Base-by-base conservation (phyloP, 75 land plant species). In the Cunninghamia lanceolata region DNA sequence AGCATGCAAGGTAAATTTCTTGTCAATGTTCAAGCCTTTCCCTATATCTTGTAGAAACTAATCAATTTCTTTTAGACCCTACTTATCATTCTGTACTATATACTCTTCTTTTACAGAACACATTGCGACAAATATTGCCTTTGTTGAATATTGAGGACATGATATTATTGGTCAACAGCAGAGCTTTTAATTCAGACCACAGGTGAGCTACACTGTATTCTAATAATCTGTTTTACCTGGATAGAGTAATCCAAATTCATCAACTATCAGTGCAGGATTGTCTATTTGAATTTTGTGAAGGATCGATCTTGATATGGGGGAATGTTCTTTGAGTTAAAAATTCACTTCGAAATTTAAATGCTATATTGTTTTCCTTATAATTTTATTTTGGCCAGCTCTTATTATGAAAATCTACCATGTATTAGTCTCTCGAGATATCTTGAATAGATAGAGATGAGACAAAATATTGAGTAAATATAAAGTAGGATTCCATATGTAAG, bases 1-100 rank as follows among this genome's bases (percentile, higher is more conserved):
- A 63, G 94, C 99, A 85, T 98, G 99, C 88, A 89, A 94, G 93
- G 99, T 98, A 88, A 21, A 34, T 50, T 83, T 14, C 42, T 81
- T 80, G 74, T 16, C 35, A 17, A 9, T 81, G 46, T 84, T 19
- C 34, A 66, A 53, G 15, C 45, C 73, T 36, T 79, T 88, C 14
- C 71, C 59, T 50, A 30, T 35, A 42, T 83, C 39, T 42, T 56
- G 40, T 53, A 39, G 34, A 71, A 71, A 71, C 9, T 32, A 71
- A 32, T 71, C 35, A 56, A 39, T 30, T 50, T 66, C 63, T 45
- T 80, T 56, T 82, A 11, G 66, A 73, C n/a, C 1, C 63, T 52
- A 2, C n/a, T 59, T 40, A 25, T 82, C 63, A 38, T 71, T 73
- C 34, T 45, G 25, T 35, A 83, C 21, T 83, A 35, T 42, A 63